Base-by-base conservation (phyloP, 2,329 filamentous ascomycete species). In the Alternaria panax region DNA sequence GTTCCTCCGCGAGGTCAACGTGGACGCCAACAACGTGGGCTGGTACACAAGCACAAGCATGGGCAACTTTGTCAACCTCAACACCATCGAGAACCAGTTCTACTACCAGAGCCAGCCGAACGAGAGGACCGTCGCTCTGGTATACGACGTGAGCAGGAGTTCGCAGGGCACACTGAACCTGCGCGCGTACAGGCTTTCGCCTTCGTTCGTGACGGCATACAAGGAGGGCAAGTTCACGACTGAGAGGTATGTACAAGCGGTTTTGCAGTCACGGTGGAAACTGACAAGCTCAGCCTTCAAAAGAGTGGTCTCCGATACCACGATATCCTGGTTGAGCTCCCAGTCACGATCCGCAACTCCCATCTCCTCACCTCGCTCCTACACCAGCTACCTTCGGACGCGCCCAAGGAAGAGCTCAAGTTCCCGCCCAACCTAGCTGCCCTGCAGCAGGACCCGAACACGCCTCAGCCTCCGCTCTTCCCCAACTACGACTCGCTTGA, bases 1-100 rank as follows among this genome's bases (percentile, higher is more conserved):
- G 76, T 93, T 95, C 80, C 84, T 98, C 65, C 91, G 94, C 79
- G 95, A 98, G 82, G 95, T 99, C 75, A 99, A 98, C 80, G 92
- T 98, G 60, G 95, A 99, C 79, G 95, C 95, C 68, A 97, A 98
- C 85, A 96, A 92, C 75, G 92, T 96, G 61, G 95, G 95, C 74
- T 99, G 93, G 93, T 99, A 99, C 84, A 97, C 93, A 60, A 97
- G 93, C 83, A 92, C 93, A 65, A 97, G 93, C 80, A 96, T 99
- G 92, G 95, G 95, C 80, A 98, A 97, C 85, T 98, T 98, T 73
- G 86, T 98, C 85, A 97, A 93, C 84, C 80, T 91, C 77, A 92
- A 90, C 84, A 93, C 97, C 77, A 92, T 99, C 80, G 95, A 99
- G 86, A 99, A 98, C 84, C 93, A 97, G 81, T 93, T 89, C 82